phyloP scores from a whole-genome alignment of 2,329 filamentous ascomycete genomes.

The Colletotrichum sp. region DNA sequence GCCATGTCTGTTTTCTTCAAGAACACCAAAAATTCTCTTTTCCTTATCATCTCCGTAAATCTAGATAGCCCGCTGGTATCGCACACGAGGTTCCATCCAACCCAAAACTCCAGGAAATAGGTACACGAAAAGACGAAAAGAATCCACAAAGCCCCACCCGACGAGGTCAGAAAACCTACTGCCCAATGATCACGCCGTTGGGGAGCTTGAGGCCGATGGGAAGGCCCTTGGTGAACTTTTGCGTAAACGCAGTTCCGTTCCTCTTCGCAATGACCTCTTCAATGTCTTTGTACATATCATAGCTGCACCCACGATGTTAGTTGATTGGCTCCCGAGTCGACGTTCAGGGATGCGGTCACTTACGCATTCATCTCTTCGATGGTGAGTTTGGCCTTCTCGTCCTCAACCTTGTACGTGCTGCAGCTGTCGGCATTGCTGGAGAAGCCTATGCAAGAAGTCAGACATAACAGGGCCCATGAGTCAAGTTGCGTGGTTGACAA shows the following conservation, averaged over 20 bases:
- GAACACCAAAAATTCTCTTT: not conserved
- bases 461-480: not conserved
- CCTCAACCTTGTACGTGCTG: constrained; percentile 65
- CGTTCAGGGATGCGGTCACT: constrained; percentile 30
- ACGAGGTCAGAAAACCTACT: not conserved
- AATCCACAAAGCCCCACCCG: not conserved
- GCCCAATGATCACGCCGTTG: constrained; percentile 46
- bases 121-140: not conserved
- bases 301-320: constrained; percentile 37
- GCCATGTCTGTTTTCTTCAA: not conserved
- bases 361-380: constrained; percentile 74
- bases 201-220: constrained; percentile 54
- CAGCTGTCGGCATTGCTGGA: constrained; percentile 61
- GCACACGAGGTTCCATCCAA: not conserved
- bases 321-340: not conserved
- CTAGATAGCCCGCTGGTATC: not conserved
- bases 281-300: constrained; percentile 64
- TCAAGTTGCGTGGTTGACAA: not conserved
- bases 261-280: constrained; percentile 50
- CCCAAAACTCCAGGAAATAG: not conserved
- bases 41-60: not conserved
- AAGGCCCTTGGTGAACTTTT: constrained; percentile 46
- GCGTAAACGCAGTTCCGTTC: constrained; percentile 36
- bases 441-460: constrained; percentile 51
- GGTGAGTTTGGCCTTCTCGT: constrained; percentile 65